Percentiles rank a stretch among this genome's conserved stretches.
phyloP scores from a whole-genome alignment of 257 asterid genomes.

The Solanum piurae region DNA sequence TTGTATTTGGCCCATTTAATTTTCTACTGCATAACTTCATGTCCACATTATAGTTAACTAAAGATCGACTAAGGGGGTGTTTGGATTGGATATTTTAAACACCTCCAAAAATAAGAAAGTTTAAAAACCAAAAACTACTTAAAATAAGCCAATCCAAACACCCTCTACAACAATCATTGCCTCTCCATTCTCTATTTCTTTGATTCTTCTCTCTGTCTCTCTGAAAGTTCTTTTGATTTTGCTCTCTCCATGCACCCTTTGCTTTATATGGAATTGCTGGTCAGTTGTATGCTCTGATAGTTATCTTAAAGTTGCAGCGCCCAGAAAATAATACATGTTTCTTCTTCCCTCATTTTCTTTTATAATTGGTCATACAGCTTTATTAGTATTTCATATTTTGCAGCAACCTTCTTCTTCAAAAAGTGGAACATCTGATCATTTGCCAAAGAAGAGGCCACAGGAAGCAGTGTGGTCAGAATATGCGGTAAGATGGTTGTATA shows the following conservation, averaged over 20 bases:
- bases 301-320: neutral
- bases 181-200: neutral
- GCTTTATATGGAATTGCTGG: neutral
- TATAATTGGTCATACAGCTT: neutral
- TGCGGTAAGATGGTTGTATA: conserved; percentile 40
- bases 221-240: neutral
- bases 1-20: neutral
- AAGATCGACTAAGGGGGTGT: neutral
- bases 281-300: neutral
- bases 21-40: neutral
- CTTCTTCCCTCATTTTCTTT: neutral
- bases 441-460: conserved; percentile 57
- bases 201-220: neutral
- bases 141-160: neutral
- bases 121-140: neutral
- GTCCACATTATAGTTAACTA: neutral
- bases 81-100: neutral
- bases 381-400: conserved; percentile 17
- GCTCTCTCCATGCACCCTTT: neutral
- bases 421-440: conserved; percentile 68
- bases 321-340: neutral
- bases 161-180: neutral
- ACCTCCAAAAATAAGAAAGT: neutral
- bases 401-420: conserved; percentile 57
- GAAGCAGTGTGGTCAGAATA: conserved; percentile 53